These are phyloP conservation scores for Lycium ferocissimum DNA, from an alignment of 257 asterid genomes.

Conservation along the genomic window DNA sequence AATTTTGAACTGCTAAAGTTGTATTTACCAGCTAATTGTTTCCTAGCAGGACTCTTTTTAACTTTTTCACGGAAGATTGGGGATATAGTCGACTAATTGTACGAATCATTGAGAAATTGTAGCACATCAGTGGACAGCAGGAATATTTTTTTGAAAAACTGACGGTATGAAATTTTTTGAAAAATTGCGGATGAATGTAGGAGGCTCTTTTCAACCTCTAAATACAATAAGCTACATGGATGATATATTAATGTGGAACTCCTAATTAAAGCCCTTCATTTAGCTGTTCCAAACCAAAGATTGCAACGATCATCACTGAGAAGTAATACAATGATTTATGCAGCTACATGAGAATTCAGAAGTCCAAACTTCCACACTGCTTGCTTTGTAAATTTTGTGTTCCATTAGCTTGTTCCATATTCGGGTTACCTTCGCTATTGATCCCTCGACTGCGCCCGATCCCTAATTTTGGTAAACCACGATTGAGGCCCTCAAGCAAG, in stretches of 20 bases:
- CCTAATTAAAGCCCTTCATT: background rate
- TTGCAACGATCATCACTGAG: background rate
- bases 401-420: constrained; percentile 48
- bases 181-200: background rate
- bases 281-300: background rate
- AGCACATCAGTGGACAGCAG: background rate
- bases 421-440: constrained; percentile 47
- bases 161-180: background rate
- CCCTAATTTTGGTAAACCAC: constrained; percentile 93
- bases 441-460: constrained; percentile 70
- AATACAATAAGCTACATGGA: background rate
- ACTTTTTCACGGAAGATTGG: too few species aligned
- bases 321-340: background rate
- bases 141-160: too few species aligned
- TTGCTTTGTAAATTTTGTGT: constrained; percentile 62
- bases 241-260: background rate
- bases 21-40: too few species aligned
- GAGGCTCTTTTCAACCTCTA: background rate
- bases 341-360: constrained; percentile 42
- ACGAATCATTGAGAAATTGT: background rate
- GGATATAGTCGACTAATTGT: too few species aligned
- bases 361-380: constrained; percentile 78
- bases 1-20: too few species aligned
- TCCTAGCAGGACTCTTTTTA: too few species aligned
- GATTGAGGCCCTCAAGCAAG: constrained; percentile 87